Evolutionary conservation across 192 early-diverging fungal genomes (phyloP), one percentile per base, ranked within the genome.

Genomic region (Coemansia sp.): DNA sequence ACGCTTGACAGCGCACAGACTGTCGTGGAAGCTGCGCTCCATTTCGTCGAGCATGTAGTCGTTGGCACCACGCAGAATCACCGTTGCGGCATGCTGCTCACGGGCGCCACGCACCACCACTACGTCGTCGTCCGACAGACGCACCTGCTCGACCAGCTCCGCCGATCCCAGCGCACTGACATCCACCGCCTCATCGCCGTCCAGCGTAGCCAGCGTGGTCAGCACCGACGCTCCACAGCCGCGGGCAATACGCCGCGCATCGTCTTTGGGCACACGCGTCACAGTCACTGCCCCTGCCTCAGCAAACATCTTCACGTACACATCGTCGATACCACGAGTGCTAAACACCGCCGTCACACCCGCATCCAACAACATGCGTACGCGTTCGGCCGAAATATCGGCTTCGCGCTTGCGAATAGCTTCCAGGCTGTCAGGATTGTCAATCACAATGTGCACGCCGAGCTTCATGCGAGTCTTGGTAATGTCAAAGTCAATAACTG

Each of bases 41-140:
- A 99, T 98, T 83, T 99, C 97, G 61, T 99, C 97, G 53, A 99
- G 84, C 95, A 98, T 96, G 68, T 90, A 99, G 72, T 99, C 97
- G 76, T 98, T 99, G 51, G 97, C 96, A 27, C 97, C 97, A 66
- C 97, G 95, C 71, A 99, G 85, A 65, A 99, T 94, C 37, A 99
- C 89, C 15, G 94, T 96, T 19, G 95, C 87, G 1, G 94, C 89
- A 12, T 85, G 88, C 77, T 94, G 91, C 29, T 85, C 83, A 50
- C 54, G 58, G 41, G 79, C 75, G 9, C 71, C 79, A 73, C 93
- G 93, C 68, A 99, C 85, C 37, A 99, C 79, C 56, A 99, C 96
- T 67, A 94, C 93, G 64, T 99, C 97, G 82, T 99, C 96, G 73
- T 98, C 97, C 0, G 92, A 94, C 58, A 99, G 94, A 35, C 94